Base-by-base conservation (phyloP, 169 alveolate species). In the Plasmodium yoelii region DNA sequence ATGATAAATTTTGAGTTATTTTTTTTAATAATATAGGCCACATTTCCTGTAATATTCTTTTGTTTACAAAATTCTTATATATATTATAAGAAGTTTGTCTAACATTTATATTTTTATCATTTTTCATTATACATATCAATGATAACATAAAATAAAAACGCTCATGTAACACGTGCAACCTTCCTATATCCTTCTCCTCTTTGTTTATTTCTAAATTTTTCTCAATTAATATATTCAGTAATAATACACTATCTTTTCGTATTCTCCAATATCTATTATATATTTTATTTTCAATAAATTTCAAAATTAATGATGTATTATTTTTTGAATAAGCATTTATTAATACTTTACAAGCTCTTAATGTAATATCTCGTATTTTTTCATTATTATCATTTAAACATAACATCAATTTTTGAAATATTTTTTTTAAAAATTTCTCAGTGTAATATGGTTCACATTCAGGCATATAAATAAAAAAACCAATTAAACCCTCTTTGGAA, bases 61-160 rank as follows among this genome's bases (percentile, higher is more conserved):
- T 86, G 47, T 70, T 86, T 13, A 86, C 87, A 63, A 22, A 86
- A 49, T 63, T 86, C 24, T 86, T 86, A 26, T 86, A 86, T 44
- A 86, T 70, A 59, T 53, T 70, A 70, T 69, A 70, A 0, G 91
- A 60, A n/a, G 75, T 70, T 59, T 86, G 91, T 63, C 67, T 86
- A 26, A 86, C 91, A 86, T 86, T 86, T 18, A 70, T 12, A 59
- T 86, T 70, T 65, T 55, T 86, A 70, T 86, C 91, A 70, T 70
- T 86, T 61, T 73, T 86, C 91, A 86, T 86, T 2, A 86, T 70
- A 61, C 87, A 86, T 69, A 86, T 86, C 19, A 86, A 51, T 15
- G 91, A 86, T 59, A 86, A 56, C 77, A 86, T 68, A 64, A 86
- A 86, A 60, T 86, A 86, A 70, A 86, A 86, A n/a, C 86, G 24